Percentiles rank a stretch among this genome's conserved stretches.
phyloP scores from a whole-genome alignment of 202 grass and related monocot genomes.

The Setaria viridis region DNA sequence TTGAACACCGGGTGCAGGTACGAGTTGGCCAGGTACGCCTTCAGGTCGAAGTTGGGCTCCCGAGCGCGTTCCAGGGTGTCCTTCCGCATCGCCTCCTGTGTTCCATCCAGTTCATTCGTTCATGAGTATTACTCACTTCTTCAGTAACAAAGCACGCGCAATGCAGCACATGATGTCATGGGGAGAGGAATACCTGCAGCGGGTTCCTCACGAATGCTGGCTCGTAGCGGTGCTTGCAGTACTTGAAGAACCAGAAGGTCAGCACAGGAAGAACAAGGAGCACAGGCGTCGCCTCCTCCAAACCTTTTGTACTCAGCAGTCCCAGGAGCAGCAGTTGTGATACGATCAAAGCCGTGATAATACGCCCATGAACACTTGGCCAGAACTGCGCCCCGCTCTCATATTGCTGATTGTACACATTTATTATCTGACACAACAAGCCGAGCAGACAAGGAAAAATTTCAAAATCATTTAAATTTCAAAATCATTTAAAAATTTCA shows the following conservation, averaged over 20 bases:
- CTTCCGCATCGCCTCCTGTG: slow-evolving; percentile 95
- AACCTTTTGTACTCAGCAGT: slow-evolving; percentile 70
- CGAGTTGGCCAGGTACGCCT: slow-evolving; percentile 60
- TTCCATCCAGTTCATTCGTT: neutral
- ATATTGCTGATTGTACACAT: slow-evolving; percentile 93
- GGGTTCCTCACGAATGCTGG: slow-evolving; percentile 83
- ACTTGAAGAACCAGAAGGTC: slow-evolving; percentile 82
- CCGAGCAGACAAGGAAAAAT: neutral
- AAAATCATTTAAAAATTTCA: neutral
- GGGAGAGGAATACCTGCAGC: slow-evolving; percentile 59
- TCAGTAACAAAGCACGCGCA: neutral
- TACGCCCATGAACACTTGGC: slow-evolving; percentile 85
- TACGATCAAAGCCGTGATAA: slow-evolving; percentile 72
- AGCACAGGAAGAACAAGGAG: slow-evolving; percentile 85
- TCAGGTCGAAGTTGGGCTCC: slow-evolving; percentile 82
- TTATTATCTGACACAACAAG: slow-evolving; percentile 72
- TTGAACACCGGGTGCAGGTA: slow-evolving; percentile 96
- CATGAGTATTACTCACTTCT: neutral
- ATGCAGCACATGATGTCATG: neutral
- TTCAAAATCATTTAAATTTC: neutral
- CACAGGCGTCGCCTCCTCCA: slow-evolving; percentile 62
- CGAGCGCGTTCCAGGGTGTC: slow-evolving; percentile 81
- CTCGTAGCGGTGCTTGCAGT: slow-evolving; percentile 81
- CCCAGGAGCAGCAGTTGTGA: slow-evolving; percentile 88
- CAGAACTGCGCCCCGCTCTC: slow-evolving; percentile 89